Base-by-base conservation (phyloP, 2,329 filamentous ascomycete genomes). In the Cladosporium sp. region DNA sequence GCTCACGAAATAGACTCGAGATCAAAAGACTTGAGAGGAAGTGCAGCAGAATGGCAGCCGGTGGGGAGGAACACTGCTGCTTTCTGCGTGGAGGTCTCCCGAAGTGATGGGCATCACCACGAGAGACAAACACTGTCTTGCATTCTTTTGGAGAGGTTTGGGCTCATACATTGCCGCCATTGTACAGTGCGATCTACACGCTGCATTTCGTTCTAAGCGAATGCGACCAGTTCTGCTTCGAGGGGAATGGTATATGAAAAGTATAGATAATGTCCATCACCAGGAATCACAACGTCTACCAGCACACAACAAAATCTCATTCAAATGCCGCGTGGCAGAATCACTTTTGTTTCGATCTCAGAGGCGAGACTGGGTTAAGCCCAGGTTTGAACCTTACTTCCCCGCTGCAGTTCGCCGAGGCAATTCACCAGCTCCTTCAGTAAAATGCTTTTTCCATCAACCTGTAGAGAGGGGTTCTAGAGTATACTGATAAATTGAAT, bases 1-100 rank as follows among this genome's bases (percentile, higher is more conserved):
- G 53, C 52, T 53, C 18, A 57, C 52, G 40, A 56, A 56, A 50
- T 60, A 48, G 35, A 48, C 3, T 18, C 25, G 22, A 25, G 18
- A 1, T 1, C 3, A 9, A 22, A 33, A 30, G 7, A 40, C 11
- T 40, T 29, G 49, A 51, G 45, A 43, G 41, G 43, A 27, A 5
- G 4, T 27, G 9, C 22, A 9, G 22, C 22, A 27, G 22, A 27
- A 27, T 9, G 22, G 22, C 22, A 27, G 22, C 22, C 5, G 5
- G 36, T 18, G 19, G 27, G 12, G 36, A 25, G 12, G 45, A n/a
- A 39, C 16, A 20, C n/a, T 22, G 22, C 35, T 32, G 43, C 43
- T 30, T 18, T 18, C 16, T 9, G 25, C 35, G 19, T 36, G 22
- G 18, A 29, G 27, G 27, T 18, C 27, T 27, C 25, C 22, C 38